phyloP scores from a whole-genome alignment of 169 alveolate species.

The Plasmodium vivax region DNA sequence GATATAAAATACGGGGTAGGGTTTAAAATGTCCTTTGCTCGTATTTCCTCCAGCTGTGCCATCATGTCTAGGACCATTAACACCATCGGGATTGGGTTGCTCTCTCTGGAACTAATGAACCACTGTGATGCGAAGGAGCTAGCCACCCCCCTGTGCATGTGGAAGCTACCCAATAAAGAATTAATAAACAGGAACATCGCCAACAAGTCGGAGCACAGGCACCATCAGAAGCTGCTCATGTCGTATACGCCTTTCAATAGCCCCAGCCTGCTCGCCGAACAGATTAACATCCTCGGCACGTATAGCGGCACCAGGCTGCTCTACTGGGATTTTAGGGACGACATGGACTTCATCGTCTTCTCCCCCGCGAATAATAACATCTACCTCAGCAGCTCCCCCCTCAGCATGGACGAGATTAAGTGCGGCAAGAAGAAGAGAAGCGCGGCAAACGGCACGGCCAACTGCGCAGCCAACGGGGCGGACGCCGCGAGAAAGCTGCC shows the following conservation, averaged over 20 bases:
- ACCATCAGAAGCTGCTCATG: slow-evolving; percentile 90
- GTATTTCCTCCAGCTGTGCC: slow-evolving; percentile 89
- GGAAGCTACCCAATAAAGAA: slow-evolving; percentile 91
- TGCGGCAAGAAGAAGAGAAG: slow-evolving; percentile 19
- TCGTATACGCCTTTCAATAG: slow-evolving; percentile 90
- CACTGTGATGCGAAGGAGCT: slow-evolving; percentile 85
- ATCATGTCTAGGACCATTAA: slow-evolving; percentile 90
- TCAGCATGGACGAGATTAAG: slow-evolving; percentile 34
- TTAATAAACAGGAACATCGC: slow-evolving; percentile 88
- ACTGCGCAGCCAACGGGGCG: neutral
- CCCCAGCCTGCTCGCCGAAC: slow-evolving; percentile 90
- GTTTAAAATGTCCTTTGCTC: slow-evolving; percentile 90
- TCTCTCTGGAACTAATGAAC: slow-evolving; percentile 86
- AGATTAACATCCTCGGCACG: slow-evolving; percentile 88
- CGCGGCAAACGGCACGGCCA: neutral
- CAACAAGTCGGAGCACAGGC: slow-evolving; percentile 89
- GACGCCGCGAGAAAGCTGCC: neutral
- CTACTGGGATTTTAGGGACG: slow-evolving; percentile 90
- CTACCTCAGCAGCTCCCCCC: slow-evolving; percentile 78
- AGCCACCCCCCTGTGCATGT: slow-evolving; percentile 89
- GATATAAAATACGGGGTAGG: slow-evolving; percentile 88
- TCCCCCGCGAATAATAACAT: slow-evolving; percentile 82
- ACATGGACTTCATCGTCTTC: slow-evolving; percentile 84
- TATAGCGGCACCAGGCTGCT: slow-evolving; percentile 88
- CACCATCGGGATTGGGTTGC: slow-evolving; percentile 90